Evolutionary conservation across 2,329 filamentous ascomycete species (phyloP), one percentile per base, ranked within the genome.

Genomic region (Pyrenophora tritici-repentis): DNA sequence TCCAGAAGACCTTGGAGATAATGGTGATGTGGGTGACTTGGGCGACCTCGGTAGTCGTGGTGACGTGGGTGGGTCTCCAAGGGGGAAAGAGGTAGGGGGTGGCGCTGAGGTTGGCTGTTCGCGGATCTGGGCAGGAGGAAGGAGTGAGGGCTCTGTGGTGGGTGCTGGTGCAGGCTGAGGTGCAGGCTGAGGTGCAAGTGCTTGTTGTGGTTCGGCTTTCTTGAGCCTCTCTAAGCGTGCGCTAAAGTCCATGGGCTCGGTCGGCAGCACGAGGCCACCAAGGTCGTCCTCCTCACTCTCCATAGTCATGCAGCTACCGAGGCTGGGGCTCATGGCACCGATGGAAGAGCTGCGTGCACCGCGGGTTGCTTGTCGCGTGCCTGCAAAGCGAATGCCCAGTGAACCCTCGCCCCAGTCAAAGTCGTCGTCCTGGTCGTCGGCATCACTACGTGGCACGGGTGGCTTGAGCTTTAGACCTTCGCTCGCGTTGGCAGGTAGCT

Each of bases 281-380:
- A 97, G 83, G 6, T 89, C 88, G 72, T 97, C 93, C 61, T 96
- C 92, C 68, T 97, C 93, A 68, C 92, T 97, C 76, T 97, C 94
- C 8, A 85, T 83, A 1, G 91, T 96, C 62, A 96, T 86, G 58
- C 90, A 94, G 73, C 93, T 97, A 16, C 91, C 90, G 48, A 96
- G 83, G 71, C 92, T 97, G 12, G 94, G 93, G 68, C 93, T 97
- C 72, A 97, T 83, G 22, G 90, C 90, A 33, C 92, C 96, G 31
- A 88, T 86, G 14, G 91, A 93, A 1, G 91, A 96, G 76, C 90
- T 94, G 65, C 90, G 86, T 65, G 86, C 86, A 41, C 90, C 92
- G 34, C 85, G 85, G n/a, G 81, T 83, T 66, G 93, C 90, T 63
- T 90, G 86, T 59, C 86, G 83, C 12, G 91, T 96, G 37, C 93